Evolutionary conservation across 2,329 filamentous ascomycete genomes (phyloP).

Genomic region (Coniochaeta sp.): DNA sequence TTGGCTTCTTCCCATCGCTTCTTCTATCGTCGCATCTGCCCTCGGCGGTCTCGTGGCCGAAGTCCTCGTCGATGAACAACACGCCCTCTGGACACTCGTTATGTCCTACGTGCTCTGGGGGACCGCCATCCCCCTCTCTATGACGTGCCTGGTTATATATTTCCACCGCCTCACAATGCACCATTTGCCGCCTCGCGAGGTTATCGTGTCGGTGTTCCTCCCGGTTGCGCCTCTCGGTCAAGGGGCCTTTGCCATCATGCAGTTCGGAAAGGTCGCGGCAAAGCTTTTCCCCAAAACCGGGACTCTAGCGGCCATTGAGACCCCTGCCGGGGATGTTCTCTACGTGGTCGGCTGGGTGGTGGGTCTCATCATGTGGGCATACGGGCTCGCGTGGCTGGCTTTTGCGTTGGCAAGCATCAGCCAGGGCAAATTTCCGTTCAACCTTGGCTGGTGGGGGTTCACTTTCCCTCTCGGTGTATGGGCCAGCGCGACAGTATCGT

Average conservation of each 20-base stretch:
- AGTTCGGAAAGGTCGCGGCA: conserved; percentile 31
- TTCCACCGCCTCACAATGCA: conserved; percentile 62
- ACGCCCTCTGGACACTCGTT: conserved; percentile 56
- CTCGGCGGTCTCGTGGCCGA: conserved; percentile 58
- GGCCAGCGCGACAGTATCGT: conserved; percentile 30
- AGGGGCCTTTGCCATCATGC: conserved; percentile 46
- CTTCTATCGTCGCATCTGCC: conserved; percentile 55
- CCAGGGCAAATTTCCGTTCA: conserved; percentile 28
- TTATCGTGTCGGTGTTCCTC: conserved; percentile 56
- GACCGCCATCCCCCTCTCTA: conserved; percentile 50
- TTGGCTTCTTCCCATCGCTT: conserved; percentile 55
- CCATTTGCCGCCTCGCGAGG: conserved; percentile 58
- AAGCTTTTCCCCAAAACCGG: conserved; percentile 15
- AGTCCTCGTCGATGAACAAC: conserved; percentile 44
- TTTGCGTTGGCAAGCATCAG: conserved; percentile 22
- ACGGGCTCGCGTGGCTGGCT: conserved; percentile 24
- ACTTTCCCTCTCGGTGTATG: conserved; percentile 30
- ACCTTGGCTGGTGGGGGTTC: conserved; percentile 31
- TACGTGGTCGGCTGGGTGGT: conserved; percentile 43
- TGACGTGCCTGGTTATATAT: conserved; percentile 59
- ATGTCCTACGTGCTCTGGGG: conserved; percentile 64
- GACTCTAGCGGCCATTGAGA: conserved; percentile 22
- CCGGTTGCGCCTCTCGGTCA: conserved; percentile 57
- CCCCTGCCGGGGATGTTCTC: conserved; percentile 41
- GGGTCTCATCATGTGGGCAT: conserved; percentile 26